Conservation (phyloP, 2,329 filamentous ascomycete species). For the Verticillium longisporum region DNA sequence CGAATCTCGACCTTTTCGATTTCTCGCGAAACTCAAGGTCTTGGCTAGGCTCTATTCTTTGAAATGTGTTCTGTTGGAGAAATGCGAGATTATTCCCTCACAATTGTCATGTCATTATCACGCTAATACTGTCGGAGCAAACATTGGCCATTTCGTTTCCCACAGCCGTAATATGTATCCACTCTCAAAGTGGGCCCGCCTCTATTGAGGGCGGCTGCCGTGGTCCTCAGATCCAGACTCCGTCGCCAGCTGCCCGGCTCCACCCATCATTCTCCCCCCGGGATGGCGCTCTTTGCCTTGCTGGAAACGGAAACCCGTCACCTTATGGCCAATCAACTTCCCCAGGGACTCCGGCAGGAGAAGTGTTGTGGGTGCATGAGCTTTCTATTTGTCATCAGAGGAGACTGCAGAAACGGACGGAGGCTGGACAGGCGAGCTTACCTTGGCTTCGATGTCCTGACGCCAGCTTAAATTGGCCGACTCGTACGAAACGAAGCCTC, state of each 20-base stretch:
- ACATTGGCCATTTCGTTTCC: neutral
- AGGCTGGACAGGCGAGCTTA: neutral
- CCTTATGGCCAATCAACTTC: neutral
- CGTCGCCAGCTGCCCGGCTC: neutral
- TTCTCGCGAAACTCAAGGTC: neutral
- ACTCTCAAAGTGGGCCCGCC: neutral
- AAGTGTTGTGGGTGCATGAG: neutral
- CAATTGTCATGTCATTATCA: neutral
- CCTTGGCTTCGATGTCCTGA: neutral
- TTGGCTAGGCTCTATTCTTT: neutral
- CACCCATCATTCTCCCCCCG: neutral
- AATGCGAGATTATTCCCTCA: neutral
- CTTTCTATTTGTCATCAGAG: neutral
- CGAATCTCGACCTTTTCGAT: neutral
- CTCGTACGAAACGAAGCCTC: constrained; percentile 1
- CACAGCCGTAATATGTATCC: neutral
- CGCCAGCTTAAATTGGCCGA: neutral
- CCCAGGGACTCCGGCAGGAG: neutral
- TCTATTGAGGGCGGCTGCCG: neutral
- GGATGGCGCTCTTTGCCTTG: neutral
- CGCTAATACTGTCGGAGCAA: neutral
- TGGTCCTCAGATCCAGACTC: neutral
- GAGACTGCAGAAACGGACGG: neutral
- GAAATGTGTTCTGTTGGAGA: neutral
- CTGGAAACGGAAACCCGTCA: neutral